A percentile compares a stretch with the other conserved stretches of the same genome.
Conservation (phyloP, 352 stramenopile species). For the Globisporangium sylvaticum region DNA sequence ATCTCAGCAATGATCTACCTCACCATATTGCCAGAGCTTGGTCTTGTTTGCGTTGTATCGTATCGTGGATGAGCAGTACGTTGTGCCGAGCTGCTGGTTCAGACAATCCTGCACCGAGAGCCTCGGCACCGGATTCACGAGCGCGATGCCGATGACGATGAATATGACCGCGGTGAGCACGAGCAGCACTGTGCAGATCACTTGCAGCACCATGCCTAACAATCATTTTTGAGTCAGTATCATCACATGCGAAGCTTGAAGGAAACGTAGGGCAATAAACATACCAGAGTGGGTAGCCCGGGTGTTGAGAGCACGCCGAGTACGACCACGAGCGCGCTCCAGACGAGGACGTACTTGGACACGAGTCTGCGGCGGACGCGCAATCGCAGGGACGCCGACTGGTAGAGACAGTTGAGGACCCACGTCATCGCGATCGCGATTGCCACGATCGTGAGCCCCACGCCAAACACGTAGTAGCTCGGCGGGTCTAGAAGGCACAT, state of each 20-base stretch:
- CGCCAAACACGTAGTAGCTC: slow-evolving; percentile 41
- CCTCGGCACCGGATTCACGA: slow-evolving; percentile 5
- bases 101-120: slow-evolving; percentile 25
- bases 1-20: neutral
- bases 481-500: no score
- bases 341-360: slow-evolving; percentile 8
- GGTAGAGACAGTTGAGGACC: slow-evolving; percentile 43
- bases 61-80: slow-evolving; percentile 39
- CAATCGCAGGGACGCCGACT: slow-evolving; percentile 23
- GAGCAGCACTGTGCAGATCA: slow-evolving; percentile 18
- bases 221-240: no score
- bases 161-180: slow-evolving; percentile 21
- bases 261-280: no score
- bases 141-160: slow-evolving; percentile 18
- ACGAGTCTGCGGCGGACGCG: slow-evolving; percentile 25
- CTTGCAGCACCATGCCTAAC: slow-evolving; percentile 23
- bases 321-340: slow-evolving; percentile 17
- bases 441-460: slow-evolving; percentile 32
- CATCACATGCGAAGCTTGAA: no score
- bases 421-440: slow-evolving; percentile 41
- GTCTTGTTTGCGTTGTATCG: slow-evolving; percentile 24
- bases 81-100: slow-evolving; percentile 22
- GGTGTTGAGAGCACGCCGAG: slow-evolving; percentile 36
- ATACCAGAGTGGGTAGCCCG: slow-evolving; percentile 43
- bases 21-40: slow-evolving; percentile 47